Evolutionary conservation across 2,329 filamentous ascomycete species (phyloP).

Genomic region (Nemania sp.): DNA sequence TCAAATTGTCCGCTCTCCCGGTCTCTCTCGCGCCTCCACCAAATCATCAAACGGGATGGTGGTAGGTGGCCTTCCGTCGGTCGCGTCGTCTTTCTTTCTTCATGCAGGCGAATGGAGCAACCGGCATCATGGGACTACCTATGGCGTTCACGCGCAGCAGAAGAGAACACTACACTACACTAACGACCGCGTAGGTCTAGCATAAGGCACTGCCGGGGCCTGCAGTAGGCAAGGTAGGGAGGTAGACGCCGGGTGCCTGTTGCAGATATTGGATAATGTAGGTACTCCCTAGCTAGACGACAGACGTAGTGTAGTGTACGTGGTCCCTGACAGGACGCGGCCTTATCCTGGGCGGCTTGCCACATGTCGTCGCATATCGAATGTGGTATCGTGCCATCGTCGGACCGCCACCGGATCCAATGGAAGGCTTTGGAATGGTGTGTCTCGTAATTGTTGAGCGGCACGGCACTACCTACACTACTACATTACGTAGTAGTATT

Average conservation of each 20-base stretch:
- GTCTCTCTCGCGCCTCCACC: no score
- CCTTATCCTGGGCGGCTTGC: constrained; percentile 2
- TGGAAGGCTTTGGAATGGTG: constrained; percentile 13
- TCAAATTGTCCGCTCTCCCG: background rate
- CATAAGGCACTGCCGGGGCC: no score
- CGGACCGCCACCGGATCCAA: constrained; percentile 7
- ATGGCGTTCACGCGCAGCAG: no score
- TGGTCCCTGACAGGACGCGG: constrained; percentile 3
- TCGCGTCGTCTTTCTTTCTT: background rate
- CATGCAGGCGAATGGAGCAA: constrained; percentile 9
- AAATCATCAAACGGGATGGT: background rate
- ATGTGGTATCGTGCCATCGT: constrained; percentile 22
- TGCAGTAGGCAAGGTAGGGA: no score
- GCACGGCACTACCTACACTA: no score
- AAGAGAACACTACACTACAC: no score
- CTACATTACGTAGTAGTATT: background rate
- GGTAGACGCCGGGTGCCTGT: no score
- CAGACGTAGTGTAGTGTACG: no score
- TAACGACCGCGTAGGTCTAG: background rate
- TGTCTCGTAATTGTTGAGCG: constrained; percentile 28
- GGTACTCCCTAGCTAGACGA: no score
- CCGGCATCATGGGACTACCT: no score
- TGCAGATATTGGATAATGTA: no score
- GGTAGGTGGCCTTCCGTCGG: background rate
- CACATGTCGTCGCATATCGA: constrained; percentile 21